Percentiles rank a stretch among this genome's conserved stretches.
phyloP scores from a whole-genome alignment of 257 asterid genomes.

The Primulina eburnea region DNA sequence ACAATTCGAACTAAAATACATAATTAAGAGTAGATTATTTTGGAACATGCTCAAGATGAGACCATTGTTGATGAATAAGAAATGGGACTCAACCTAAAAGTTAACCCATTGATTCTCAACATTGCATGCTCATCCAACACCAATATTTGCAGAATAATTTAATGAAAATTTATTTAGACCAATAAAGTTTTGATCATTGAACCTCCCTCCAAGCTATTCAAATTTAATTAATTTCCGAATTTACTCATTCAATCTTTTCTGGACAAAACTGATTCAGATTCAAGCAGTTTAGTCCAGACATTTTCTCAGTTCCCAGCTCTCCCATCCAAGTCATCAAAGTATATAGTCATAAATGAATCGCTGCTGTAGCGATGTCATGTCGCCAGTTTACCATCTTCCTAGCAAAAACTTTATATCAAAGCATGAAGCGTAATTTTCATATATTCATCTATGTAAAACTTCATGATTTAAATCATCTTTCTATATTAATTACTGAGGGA shows the following conservation, averaged over 20 bases:
- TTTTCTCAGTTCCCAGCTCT: background rate
- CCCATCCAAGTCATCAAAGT: background rate
- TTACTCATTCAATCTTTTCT: background rate
- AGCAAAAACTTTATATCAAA: constrained; percentile 3
- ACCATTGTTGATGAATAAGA: background rate
- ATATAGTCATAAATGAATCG: background rate
- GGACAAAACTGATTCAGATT: background rate
- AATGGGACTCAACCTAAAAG: background rate
- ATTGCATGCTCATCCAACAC: background rate
- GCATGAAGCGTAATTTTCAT: constrained; percentile 9
- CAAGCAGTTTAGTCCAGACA: background rate
- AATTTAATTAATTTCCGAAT: no score
- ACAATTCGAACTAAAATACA: no score
- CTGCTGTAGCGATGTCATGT: background rate
- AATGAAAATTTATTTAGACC: background rate
- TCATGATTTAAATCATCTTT: constrained; percentile 12
- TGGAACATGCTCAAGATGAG: no score
- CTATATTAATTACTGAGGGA: background rate
- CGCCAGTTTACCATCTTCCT: constrained; percentile 6
- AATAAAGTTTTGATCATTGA: background rate
- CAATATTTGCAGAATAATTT: background rate
- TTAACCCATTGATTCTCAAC: background rate
- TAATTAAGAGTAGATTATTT: no score
- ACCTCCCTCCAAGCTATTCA: background rate
- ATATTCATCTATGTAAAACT: constrained; percentile 5